A percentile compares a stretch with the other conserved stretches of the same genome.
These are phyloP conservation scores for Irpex sp. DNA, from an alignment of 1,284 basidiomycete species.

Conservation along the genomic window DNA sequence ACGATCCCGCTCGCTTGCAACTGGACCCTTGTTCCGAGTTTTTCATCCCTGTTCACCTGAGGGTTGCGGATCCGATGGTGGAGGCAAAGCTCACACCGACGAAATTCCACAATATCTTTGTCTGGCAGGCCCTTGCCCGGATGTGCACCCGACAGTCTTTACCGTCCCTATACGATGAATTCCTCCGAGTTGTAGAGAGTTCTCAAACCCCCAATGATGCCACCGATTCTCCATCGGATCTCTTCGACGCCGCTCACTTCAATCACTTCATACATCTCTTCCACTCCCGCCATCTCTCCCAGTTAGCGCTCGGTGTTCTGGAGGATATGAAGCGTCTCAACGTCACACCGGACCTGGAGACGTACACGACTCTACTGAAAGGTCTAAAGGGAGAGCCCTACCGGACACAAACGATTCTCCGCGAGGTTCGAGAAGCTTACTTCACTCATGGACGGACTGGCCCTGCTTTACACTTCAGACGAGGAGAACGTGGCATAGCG, in stretches of 20 bases:
- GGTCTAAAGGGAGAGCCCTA: neutral
- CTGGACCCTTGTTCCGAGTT: neutral
- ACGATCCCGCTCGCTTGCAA: neutral
- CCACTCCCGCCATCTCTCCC: neutral
- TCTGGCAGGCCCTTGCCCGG: neutral
- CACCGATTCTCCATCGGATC: neutral
- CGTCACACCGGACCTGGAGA: slow-evolving; percentile 21
- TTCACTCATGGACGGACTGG: neutral
- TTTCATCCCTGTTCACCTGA: neutral
- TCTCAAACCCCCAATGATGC: too few species aligned
- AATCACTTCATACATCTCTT: slow-evolving; percentile 23
- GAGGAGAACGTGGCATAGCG: neutral
- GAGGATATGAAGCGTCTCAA: slow-evolving; percentile 32
- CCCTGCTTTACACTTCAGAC: neutral
- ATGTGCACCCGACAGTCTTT: neutral
- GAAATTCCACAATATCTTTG: neutral
- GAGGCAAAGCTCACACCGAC: neutral
- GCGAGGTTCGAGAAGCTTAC: neutral
- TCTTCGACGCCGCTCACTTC: slow-evolving; percentile 24
- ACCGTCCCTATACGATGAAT: neutral
- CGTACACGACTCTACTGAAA: neutral
- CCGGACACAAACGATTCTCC: neutral
- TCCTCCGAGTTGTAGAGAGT: neutral
- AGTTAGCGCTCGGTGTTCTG: slow-evolving; percentile 21
- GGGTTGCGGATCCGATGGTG: neutral